Conservation (phyloP, 2,329 filamentous ascomycete species). For the Aspergillus cejpii region DNA sequence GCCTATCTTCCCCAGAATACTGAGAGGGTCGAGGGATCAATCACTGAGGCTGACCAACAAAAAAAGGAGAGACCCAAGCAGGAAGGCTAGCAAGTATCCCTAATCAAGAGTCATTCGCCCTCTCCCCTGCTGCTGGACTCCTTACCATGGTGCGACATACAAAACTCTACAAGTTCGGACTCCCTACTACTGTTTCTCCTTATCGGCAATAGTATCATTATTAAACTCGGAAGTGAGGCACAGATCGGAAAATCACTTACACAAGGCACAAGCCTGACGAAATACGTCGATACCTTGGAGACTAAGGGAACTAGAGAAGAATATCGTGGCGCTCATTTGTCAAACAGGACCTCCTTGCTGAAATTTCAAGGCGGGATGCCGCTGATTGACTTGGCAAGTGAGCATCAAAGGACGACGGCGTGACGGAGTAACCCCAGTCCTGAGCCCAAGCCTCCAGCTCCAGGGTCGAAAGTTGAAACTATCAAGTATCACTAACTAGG, state of each 20-base stretch:
- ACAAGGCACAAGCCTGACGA: conserved; percentile 3
- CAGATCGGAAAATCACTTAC: conserved; percentile 1
- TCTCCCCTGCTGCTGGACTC: background rate
- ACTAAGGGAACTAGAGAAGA: background rate
- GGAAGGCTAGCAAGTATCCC: too few relatives aligned
- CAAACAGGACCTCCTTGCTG: background rate
- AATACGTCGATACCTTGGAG: background rate
- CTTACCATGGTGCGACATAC: conserved; percentile 12
- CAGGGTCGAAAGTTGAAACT: too few relatives aligned
- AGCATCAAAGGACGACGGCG: background rate
- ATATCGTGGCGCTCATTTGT: background rate
- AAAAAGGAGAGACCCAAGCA: background rate
- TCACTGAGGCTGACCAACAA: background rate
- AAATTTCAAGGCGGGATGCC: background rate
- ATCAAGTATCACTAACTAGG: too few relatives aligned
- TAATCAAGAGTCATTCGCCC: too few relatives aligned
- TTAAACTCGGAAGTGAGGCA: background rate
- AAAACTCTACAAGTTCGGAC: background rate
- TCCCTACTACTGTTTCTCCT: background rate
- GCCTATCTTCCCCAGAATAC: conserved; percentile 9
- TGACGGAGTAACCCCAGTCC: background rate
- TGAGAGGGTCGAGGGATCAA: conserved; percentile 2
- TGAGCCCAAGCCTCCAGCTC: background rate
- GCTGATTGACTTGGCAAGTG: background rate
- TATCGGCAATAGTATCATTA: background rate